Conservation (phyloP, 768 basidiomycete species). For the Russula griseocarnosa region DNA sequence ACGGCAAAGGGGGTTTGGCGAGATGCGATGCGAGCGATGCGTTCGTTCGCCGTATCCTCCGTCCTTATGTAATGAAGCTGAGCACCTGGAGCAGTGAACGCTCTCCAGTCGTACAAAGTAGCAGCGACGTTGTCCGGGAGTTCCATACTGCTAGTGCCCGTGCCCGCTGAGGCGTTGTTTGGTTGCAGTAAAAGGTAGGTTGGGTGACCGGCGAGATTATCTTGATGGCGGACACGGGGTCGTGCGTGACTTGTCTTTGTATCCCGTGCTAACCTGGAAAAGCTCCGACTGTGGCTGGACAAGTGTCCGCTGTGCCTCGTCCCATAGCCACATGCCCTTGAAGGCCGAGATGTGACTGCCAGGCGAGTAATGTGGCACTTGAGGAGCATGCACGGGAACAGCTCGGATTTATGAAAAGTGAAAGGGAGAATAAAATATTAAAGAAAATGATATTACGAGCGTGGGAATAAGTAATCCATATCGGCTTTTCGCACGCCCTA, state of each 20-base stretch:
- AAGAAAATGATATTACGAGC: slow-evolving; percentile 1
- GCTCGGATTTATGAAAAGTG: no score
- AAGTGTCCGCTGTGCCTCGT: not conserved
- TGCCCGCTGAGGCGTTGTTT: no score
- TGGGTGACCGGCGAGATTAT: no score
- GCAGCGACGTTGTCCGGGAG: not conserved
- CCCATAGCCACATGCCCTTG: not conserved
- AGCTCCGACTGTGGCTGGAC: not conserved
- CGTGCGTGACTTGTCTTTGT: not conserved
- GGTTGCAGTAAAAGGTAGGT: not conserved
- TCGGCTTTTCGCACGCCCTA: slow-evolving; percentile 7
- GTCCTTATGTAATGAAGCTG: slow-evolving; percentile 27
- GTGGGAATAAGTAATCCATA: slow-evolving; percentile 13
- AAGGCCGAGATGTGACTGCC: not conserved
- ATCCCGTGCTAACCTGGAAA: not conserved
- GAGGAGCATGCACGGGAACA: slow-evolving; percentile 2
- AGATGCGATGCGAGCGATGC: slow-evolving; percentile 11
- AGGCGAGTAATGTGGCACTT: not conserved
- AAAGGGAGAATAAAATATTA: not conserved
- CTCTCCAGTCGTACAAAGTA: slow-evolving; percentile 17
- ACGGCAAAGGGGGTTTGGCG: slow-evolving; percentile 25
- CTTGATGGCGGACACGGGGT: not conserved
- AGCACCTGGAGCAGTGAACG: not conserved
- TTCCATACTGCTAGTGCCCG: not conserved
- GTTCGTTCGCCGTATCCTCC: slow-evolving; percentile 19